Conservation (phyloP, 306 rosid genomes). For the Inga laurina region DNA sequence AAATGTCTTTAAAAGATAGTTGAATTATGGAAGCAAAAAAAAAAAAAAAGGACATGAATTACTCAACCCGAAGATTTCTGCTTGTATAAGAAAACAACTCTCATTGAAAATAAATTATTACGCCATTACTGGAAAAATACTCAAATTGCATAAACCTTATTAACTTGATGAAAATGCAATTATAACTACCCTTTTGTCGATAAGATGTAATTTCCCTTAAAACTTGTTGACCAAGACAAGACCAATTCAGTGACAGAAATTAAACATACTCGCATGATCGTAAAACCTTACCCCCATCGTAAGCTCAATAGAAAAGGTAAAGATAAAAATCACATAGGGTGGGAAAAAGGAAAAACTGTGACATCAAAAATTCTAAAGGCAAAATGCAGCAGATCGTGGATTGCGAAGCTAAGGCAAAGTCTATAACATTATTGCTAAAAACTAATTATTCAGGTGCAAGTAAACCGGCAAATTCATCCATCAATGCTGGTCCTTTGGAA, state of each 20-base stretch:
- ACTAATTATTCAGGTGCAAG: not conserved
- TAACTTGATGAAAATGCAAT: not conserved
- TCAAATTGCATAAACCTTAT: not conserved
- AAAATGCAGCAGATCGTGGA: not conserved
- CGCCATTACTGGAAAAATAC: not conserved
- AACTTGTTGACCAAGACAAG: not conserved
- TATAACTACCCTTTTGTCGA: not conserved
- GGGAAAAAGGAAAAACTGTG: not conserved
- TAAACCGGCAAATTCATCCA: not conserved
- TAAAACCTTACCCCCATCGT: not conserved
- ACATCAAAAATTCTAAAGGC: not conserved
- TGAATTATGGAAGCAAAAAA: too few relatives aligned
- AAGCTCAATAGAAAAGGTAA: not conserved
- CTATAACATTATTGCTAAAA: not conserved
- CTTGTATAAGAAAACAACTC: not conserved
- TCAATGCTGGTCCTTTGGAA: constrained; percentile 38
- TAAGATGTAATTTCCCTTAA: not conserved
- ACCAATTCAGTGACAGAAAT: not conserved
- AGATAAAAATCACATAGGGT: not conserved
- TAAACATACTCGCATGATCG: not conserved
- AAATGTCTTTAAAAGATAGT: too few relatives aligned
- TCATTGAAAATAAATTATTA: not conserved
- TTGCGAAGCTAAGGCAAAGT: not conserved
- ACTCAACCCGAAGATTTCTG: not conserved
- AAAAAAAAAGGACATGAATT: too few relatives aligned